Evolutionary conservation across 257 asterid species (phyloP).

Genomic region (Solanum chilense): DNA sequence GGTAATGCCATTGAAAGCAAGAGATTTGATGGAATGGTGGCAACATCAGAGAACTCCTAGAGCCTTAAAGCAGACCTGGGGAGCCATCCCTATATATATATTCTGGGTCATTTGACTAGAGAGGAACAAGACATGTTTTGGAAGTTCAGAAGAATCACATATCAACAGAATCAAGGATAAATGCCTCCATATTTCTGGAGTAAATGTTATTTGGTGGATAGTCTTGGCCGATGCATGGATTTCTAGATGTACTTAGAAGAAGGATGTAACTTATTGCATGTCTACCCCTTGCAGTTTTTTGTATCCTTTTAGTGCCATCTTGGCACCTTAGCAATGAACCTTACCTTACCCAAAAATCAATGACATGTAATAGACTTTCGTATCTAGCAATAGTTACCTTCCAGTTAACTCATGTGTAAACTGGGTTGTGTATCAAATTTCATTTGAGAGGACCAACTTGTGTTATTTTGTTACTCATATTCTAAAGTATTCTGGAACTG

Average conservation of each 20-base stretch:
- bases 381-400: neutral
- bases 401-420: neutral
- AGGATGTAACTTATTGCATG: neutral
- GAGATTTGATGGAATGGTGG: neutral
- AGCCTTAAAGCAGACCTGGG: neutral
- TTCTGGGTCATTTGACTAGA: neutral
- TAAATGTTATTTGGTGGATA: neutral
- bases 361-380: neutral
- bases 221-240: neutral
- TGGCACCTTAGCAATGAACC: neutral
- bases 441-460: neutral
- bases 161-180: neutral
- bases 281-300: neutral
- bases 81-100: neutral
- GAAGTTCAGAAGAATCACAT: neutral
- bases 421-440: neutral
- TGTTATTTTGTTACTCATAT: neutral
- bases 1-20: neutral
- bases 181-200: neutral
- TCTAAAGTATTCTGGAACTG: constrained; percentile 6
- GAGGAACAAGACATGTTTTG: neutral
- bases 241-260: neutral
- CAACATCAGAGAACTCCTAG: neutral
- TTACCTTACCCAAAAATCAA: neutral
- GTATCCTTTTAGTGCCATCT: neutral